These are phyloP conservation scores for Podila verticillata DNA, from an alignment of 192 early-diverging fungal genomes.

Conservation along the genomic window DNA sequence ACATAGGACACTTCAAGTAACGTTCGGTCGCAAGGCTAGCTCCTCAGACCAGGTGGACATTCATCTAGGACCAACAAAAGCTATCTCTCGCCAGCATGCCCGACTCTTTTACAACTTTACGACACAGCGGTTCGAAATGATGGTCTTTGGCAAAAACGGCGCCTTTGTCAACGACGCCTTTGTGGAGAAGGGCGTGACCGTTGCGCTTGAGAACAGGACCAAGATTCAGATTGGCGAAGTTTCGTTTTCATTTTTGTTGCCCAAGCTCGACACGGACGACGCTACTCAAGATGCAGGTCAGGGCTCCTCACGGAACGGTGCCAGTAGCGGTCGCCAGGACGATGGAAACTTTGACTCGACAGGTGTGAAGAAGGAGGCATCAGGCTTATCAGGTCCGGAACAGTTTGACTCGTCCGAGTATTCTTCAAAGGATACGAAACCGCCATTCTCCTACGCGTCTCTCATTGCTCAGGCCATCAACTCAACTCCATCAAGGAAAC, in stretches of 20 bases:
- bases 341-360: background rate
- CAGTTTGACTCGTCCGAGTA: conserved; percentile 38
- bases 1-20: conserved; percentile 73
- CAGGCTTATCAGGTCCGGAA: conserved; percentile 21
- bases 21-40: conserved; percentile 76
- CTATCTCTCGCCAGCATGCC: conserved; percentile 88
- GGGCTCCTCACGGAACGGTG: conserved; percentile 4
- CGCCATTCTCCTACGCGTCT: conserved; percentile 88
- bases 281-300: conserved; percentile 13
- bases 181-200: conserved; percentile 70
- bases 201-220: conserved; percentile 74
- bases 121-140: conserved; percentile 83
- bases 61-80: conserved; percentile 84
- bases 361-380: conserved; percentile 19
- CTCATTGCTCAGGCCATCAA: conserved; percentile 94
- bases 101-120: conserved; percentile 87
- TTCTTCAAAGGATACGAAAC: conserved; percentile 67
- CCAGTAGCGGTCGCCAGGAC: background rate
- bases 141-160: conserved; percentile 90
- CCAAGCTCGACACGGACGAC: conserved; percentile 61
- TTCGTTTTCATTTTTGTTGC: conserved; percentile 83
- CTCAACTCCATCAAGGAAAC: conserved; percentile 67
- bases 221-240: conserved; percentile 89
- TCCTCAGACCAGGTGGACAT: conserved; percentile 82
- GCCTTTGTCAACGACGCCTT: conserved; percentile 87